Conservation (phyloP, 768 basidiomycete genomes). For the Amanita thiersii region DNA sequence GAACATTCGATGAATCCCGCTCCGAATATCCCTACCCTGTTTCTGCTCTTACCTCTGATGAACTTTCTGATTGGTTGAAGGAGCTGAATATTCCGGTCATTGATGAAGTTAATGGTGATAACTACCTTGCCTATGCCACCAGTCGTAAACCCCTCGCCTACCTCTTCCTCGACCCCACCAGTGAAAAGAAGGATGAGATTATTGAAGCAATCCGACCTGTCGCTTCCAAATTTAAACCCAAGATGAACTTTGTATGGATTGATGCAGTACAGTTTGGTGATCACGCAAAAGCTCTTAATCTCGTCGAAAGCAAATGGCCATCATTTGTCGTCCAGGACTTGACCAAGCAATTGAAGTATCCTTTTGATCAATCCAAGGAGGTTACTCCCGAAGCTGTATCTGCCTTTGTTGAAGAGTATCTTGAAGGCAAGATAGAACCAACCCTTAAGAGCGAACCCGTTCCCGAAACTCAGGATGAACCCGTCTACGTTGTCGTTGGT, state of each 20-base stretch:
- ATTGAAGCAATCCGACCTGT: constrained; percentile 67
- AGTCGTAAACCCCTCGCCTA: constrained; percentile 89
- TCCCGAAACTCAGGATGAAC: constrained; percentile 76
- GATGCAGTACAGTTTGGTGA: constrained; percentile 93
- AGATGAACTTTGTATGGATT: constrained; percentile 97
- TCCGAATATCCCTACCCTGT: constrained; percentile 60
- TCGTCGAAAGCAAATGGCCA: constrained; percentile 83
- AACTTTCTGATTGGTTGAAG: constrained; percentile 71
- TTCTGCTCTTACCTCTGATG: constrained; percentile 43
- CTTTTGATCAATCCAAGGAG: constrained; percentile 62
- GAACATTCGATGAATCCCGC: constrained; percentile 80
- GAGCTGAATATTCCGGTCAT: constrained; percentile 82
- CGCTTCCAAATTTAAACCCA: constrained; percentile 74
- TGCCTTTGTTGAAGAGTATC: constrained; percentile 54
- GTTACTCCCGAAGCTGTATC: constrained; percentile 50
- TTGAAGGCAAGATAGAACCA: constrained; percentile 69
- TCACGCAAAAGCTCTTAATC: constrained; percentile 91
- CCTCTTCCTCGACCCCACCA: constrained; percentile 82
- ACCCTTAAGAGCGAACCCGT: constrained; percentile 86
- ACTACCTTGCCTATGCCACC: constrained; percentile 78
- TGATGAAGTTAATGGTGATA: constrained; percentile 91
- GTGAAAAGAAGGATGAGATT: constrained; percentile 52
- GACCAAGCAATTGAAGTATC: constrained; percentile 80
- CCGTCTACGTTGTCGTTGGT: constrained; percentile 77
- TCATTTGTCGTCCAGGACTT: constrained; percentile 90